A percentile compares a stretch with the other conserved stretches of the same genome.
Evolutionary conservation across 176 grass and related monocot genomes (phyloP).

Genomic region (Rhynchospora tenuis): DNA sequence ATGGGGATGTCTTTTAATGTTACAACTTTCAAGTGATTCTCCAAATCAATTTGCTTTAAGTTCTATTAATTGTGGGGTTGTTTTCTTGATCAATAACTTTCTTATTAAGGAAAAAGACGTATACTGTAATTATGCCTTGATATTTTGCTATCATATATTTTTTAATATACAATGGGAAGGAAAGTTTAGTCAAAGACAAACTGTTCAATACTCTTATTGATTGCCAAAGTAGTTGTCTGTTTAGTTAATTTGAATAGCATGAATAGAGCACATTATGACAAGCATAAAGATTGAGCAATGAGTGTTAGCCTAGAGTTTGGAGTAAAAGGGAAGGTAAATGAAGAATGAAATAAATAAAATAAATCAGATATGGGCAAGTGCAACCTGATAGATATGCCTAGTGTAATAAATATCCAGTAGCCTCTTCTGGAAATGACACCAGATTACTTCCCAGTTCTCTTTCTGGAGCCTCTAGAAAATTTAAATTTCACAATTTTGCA

Average conservation of each 20-base stretch:
- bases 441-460: background rate
- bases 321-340: constrained; percentile 13
- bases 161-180: background rate
- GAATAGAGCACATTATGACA: constrained; percentile 13
- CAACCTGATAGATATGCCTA: background rate
- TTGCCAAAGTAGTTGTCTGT: background rate
- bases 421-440: constrained; percentile 1
- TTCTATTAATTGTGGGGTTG: background rate
- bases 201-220: background rate
- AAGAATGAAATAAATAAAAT: background rate
- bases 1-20: background rate
- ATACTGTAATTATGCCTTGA: background rate
- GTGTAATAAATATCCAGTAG: background rate
- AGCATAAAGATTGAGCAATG: constrained; percentile 3
- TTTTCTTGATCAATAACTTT: background rate
- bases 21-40: background rate
- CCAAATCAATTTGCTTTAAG: background rate
- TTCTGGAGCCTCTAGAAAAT: background rate
- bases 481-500: background rate
- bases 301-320: constrained; percentile 7
- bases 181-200: constrained; percentile 3
- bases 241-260: constrained; percentile 3
- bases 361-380: background rate
- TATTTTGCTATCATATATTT: background rate
- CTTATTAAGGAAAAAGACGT: background rate